Conservation (phyloP, 345 rosid genomes). For the Citrus inodora region DNA sequence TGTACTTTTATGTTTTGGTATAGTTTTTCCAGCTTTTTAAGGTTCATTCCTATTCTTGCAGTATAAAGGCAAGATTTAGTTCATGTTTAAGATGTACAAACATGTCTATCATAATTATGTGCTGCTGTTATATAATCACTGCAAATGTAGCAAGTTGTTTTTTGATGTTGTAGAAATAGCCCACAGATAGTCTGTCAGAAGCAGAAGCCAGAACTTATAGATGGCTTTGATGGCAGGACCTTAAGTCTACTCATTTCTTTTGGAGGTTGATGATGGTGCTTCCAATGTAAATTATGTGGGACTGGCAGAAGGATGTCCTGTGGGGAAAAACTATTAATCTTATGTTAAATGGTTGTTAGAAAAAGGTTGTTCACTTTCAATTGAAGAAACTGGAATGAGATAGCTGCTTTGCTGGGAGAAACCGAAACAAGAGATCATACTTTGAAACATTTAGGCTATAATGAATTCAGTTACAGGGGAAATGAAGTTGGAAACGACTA, state of each 20-base stretch:
- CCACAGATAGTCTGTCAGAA: not conserved
- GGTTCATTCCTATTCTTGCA: not conserved
- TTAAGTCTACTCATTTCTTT: not conserved
- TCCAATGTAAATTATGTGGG: not conserved
- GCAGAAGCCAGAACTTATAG: not conserved
- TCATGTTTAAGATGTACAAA: not conserved
- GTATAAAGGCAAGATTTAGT: not conserved
- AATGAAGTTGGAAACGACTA: constrained; percentile 1
- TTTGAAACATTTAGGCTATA: not conserved
- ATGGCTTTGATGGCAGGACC: not conserved
- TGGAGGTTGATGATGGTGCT: not conserved
- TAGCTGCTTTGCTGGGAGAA: not conserved
- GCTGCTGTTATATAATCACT: not conserved
- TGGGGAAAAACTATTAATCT: not conserved
- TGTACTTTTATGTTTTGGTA: not conserved
- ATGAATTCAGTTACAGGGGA: not conserved
- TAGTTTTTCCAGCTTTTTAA: too few species aligned
- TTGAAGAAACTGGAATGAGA: not conserved
- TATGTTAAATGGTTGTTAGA: not conserved
- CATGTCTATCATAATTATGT: not conserved
- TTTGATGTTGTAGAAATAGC: not conserved
- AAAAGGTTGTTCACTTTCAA: not conserved
- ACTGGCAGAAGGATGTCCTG: not conserved
- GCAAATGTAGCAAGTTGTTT: not conserved
- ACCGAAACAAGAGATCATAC: not conserved